phyloP scores from a whole-genome alignment of 306 rosid species.

The Gleditsia sinensis region DNA sequence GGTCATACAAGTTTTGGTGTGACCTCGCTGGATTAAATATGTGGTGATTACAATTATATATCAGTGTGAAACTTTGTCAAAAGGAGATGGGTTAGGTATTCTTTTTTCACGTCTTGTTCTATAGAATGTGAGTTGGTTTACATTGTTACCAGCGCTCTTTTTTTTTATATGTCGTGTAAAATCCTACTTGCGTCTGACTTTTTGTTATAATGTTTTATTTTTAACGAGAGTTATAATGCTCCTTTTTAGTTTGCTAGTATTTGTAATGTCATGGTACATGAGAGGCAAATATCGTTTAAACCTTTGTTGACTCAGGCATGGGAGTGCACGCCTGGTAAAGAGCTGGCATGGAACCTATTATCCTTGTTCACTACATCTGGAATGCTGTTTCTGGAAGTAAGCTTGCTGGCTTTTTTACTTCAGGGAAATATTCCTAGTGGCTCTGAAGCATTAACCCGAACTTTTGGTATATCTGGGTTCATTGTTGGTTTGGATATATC shows the following conservation, averaged over 20 bases:
- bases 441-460: slow-evolving; percentile 58
- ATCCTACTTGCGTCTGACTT: not conserved
- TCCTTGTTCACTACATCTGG: slow-evolving; percentile 70
- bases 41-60: not conserved
- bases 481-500: slow-evolving; percentile 63
- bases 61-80: not conserved
- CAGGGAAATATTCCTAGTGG: slow-evolving; percentile 70
- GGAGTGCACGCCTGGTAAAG: slow-evolving; percentile 70
- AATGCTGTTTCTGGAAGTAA: slow-evolving; percentile 77
- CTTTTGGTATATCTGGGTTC: slow-evolving; percentile 61
- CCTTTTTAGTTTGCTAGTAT: not conserved
- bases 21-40: not conserved
- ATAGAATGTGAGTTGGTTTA: not conserved
- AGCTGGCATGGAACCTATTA: slow-evolving; percentile 55
- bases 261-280: not conserved
- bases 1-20: not conserved
- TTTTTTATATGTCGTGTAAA: not conserved
- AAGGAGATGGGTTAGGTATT: not conserved
- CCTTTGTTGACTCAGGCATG: slow-evolving; percentile 50
- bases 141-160: not conserved
- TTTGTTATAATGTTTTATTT: too few species aligned
- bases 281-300: slow-evolving; percentile 12
- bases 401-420: slow-evolving; percentile 69
- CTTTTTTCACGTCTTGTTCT: not conserved
- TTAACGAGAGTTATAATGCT: not conserved